Conservation (phyloP, 345 rosid genomes). For the Pseudoturritis turrita region DNA sequence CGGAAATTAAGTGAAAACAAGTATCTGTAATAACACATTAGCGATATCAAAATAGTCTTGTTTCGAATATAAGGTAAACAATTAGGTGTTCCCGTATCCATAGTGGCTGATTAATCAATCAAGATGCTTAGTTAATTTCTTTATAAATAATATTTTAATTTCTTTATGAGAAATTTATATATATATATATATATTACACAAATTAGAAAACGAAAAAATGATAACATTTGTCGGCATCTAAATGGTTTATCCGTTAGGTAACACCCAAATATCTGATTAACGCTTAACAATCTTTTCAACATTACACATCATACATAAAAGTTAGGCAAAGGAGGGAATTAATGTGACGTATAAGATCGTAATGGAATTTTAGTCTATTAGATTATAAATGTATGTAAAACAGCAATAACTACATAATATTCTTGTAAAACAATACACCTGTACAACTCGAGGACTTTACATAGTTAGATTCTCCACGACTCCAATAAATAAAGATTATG, state of each 20-base stretch:
- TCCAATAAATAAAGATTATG: background rate
- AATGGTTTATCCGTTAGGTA: background rate
- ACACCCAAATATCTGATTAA: background rate
- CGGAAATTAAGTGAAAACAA: no score
- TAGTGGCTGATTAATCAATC: background rate
- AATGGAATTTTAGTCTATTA: background rate
- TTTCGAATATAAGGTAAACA: no score
- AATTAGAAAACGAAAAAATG: background rate
- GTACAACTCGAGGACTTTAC: background rate
- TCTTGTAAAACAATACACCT: background rate
- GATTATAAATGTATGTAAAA: background rate
- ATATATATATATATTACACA: no score
- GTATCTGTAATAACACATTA: no score
- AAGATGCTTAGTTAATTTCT: background rate
- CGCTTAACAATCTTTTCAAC: background rate
- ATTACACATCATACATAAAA: background rate
- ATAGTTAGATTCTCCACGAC: conserved; percentile 12
- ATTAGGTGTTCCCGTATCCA: no score
- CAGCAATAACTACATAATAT: background rate
- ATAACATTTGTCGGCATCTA: background rate
- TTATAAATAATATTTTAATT: background rate
- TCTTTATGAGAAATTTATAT: background rate
- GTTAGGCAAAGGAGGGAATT: background rate
- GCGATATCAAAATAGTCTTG: no score
- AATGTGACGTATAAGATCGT: background rate